These are phyloP conservation scores for Boletus eberwhitei DNA, from an alignment of 768 basidiomycete genomes.

Conservation along the genomic window DNA sequence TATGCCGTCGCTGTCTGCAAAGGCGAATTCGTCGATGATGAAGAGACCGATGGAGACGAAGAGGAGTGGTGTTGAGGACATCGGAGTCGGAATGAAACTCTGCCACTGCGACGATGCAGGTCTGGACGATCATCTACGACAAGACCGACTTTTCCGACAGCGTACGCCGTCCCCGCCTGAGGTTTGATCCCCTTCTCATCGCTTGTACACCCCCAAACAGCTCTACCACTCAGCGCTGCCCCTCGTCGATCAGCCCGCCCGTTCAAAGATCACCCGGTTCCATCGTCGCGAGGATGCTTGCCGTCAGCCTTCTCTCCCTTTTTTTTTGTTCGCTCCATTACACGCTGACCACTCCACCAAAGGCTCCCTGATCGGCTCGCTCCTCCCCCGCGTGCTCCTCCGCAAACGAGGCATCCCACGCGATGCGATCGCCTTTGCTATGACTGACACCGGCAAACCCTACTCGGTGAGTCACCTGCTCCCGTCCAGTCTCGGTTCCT, in stretches of 20 bases:
- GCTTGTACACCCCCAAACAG: conserved; percentile 36
- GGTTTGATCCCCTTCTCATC: background rate
- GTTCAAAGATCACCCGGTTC: conserved; percentile 58
- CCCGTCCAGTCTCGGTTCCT: conserved; percentile 2
- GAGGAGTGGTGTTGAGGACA: conserved; percentile 8
- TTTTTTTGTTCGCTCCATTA: too few relatives aligned
- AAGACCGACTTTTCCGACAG: conserved; percentile 32
- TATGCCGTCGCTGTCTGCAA: conserved; percentile 43
- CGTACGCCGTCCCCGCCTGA: conserved; percentile 25
- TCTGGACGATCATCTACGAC: conserved; percentile 41
- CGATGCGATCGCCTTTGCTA: conserved; percentile 47
- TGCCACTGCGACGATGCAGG: conserved; percentile 37
- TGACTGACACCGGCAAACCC: conserved; percentile 69
- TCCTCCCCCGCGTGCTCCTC: conserved; percentile 65
- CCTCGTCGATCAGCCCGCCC: conserved; percentile 56
- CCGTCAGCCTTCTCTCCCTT: conserved; percentile 38
- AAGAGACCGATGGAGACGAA: conserved; percentile 85
- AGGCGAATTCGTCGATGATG: conserved; percentile 73
- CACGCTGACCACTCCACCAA: conserved; percentile 1
- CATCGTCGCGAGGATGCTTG: conserved; percentile 73
- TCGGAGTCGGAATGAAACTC: conserved; percentile 23
- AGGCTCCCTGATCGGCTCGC: conserved; percentile 78
- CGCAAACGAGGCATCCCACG: conserved; percentile 51
- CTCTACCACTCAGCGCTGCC: conserved; percentile 59
- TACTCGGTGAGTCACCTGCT: conserved; percentile 53